These are phyloP conservation scores for Suhomyces canberraensis DNA, from an alignment of 805 yeast species.

Conservation along the genomic window DNA sequence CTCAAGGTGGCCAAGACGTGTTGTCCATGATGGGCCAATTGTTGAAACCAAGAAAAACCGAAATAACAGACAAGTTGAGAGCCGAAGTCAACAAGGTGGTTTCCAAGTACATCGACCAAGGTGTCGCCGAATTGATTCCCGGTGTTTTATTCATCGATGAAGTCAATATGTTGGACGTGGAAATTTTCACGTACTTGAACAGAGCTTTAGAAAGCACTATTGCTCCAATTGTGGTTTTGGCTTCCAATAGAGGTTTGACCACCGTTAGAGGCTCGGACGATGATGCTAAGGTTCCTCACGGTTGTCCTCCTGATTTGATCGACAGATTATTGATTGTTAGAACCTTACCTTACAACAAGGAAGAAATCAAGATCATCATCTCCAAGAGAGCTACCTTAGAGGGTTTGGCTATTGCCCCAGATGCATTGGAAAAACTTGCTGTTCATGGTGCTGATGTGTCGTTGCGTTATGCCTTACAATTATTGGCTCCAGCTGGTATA, in stretches of 20 bases:
- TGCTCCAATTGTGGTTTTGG: constrained; percentile 93
- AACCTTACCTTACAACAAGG: constrained; percentile 82
- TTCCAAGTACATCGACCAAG: constrained; percentile 94
- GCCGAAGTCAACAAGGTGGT: constrained; percentile 94
- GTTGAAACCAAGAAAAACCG: constrained; percentile 93
- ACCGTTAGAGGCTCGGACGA: constrained; percentile 86
- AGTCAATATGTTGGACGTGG: constrained; percentile 97
- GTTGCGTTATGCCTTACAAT: constrained; percentile 86
- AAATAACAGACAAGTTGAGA: constrained; percentile 92
- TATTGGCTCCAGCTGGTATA: constrained; percentile 86
- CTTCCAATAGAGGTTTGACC: constrained; percentile 93
- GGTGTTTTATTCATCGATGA: constrained; percentile 98
- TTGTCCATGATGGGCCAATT: constrained; percentile 96
- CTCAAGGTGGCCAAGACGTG: constrained; percentile 95
- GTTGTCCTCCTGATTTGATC: constrained; percentile 90
- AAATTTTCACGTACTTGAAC: constrained; percentile 92
- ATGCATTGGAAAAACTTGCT: constrained; percentile 75
- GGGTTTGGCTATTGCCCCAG: constrained; percentile 57
- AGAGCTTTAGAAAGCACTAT: constrained; percentile 88
- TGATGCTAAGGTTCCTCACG: constrained; percentile 86
- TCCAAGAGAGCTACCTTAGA: constrained; percentile 81
- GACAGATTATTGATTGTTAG: constrained; percentile 90
- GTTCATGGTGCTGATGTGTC: constrained; percentile 73
- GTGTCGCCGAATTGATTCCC: constrained; percentile 95
- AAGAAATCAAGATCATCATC: constrained; percentile 78